phyloP scores from a whole-genome alignment of 2,329 filamentous ascomycete genomes.

The Neofusicoccum sp. region DNA sequence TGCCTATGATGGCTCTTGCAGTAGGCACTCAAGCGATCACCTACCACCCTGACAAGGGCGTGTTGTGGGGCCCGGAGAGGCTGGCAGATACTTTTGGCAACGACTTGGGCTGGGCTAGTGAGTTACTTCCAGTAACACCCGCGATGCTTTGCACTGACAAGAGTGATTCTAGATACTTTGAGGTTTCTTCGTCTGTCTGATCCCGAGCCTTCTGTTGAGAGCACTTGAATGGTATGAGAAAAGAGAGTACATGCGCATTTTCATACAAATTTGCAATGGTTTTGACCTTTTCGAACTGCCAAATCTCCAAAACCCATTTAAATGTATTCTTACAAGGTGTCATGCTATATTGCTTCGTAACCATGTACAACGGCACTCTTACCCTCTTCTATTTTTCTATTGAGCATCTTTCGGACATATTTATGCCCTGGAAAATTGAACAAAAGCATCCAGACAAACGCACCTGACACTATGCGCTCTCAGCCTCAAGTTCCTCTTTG shows the following conservation, averaged over 20 bases:
- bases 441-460: too few relatives aligned
- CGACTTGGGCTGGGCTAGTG: conserved; percentile 62
- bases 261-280: not conserved
- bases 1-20: conserved; percentile 68
- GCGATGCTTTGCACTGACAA: not conserved
- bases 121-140: conserved; percentile 32
- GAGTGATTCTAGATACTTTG: not conserved
- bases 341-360: too few relatives aligned
- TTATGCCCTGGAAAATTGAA: too few relatives aligned
- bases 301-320: too few relatives aligned
- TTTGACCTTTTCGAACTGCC: too few relatives aligned
- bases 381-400: too few relatives aligned
- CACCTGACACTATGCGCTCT: too few relatives aligned
- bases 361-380: too few relatives aligned
- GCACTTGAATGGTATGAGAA: not conserved
- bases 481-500: too few relatives aligned
- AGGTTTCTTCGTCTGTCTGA: conserved; percentile 1
- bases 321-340: too few relatives aligned
- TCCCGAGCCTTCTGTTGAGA: not conserved
- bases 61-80: conserved; percentile 60
- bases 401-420: too few relatives aligned
- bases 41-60: conserved; percentile 58
- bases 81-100: conserved; percentile 64
- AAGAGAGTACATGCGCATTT: not conserved
- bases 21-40: conserved; percentile 68